A percentile compares a stretch with the other conserved stretches of the same genome.
Conservation (phyloP, 2,329 filamentous ascomycete genomes). For the Tolypocladium album region DNA sequence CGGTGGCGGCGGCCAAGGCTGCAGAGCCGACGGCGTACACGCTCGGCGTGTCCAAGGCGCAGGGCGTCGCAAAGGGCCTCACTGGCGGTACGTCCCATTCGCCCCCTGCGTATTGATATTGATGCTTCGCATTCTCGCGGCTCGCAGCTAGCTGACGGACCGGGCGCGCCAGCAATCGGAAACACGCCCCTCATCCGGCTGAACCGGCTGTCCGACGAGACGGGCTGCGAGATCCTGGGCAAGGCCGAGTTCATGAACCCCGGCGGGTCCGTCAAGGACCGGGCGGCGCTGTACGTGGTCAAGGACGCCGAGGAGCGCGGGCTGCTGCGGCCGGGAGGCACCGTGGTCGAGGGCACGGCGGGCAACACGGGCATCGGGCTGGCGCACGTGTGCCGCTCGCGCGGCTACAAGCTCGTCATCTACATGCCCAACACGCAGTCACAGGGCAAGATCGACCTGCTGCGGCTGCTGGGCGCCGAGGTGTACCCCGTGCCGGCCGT, state of each 20-base stretch:
- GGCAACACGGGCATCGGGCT: constrained; percentile 98
- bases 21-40: constrained; percentile 45
- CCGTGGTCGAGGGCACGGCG: constrained; percentile 92
- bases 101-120: rapidly evolving
- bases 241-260: constrained; percentile 99
- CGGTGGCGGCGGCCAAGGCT: constrained; percentile 38
- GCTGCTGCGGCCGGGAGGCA: constrained; percentile 73
- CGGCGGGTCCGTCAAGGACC: constrained; percentile 91
- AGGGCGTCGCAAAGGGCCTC: constrained; percentile 68
- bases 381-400: constrained; percentile 86
- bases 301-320: constrained; percentile 86
- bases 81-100: constrained; percentile 55
- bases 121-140: background rate
- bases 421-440: constrained; percentile 99
- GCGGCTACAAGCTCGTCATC: constrained; percentile 90
- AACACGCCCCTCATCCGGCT: constrained; percentile 92
- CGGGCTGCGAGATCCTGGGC: constrained; percentile 86
- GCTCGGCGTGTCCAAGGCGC: constrained; percentile 65
- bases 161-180: constrained; percentile 61
- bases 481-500: constrained; percentile 95
- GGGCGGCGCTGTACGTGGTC: constrained; percentile 88
- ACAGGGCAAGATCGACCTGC: constrained; percentile 91
- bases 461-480: constrained; percentile 84
- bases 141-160: background rate
- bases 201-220: constrained; percentile 78